Conservation (phyloP, 2,329 filamentous ascomycete species). For the Tolypocladium endophyticum region DNA sequence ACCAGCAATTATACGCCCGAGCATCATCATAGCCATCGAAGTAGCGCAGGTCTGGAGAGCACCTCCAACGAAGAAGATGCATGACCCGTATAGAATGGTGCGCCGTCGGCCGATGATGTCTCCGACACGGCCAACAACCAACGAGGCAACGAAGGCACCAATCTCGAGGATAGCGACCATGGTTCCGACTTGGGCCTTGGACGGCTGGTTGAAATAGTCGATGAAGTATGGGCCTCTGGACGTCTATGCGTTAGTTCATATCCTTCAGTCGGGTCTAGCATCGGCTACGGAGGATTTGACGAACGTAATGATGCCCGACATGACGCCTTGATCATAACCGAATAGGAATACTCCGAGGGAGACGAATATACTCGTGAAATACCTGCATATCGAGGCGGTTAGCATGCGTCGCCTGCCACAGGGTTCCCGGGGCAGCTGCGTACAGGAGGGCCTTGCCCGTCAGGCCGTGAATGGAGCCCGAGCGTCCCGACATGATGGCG, state of each 20-base stretch:
- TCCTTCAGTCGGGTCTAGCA: not conserved
- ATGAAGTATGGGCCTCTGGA: constrained; percentile 77
- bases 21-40: constrained; percentile 81
- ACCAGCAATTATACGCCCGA: constrained; percentile 75
- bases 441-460: constrained; percentile 93
- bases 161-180: constrained; percentile 97
- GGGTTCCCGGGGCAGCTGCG: constrained; percentile 7
- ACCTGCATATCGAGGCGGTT: constrained; percentile 40
- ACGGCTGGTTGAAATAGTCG: constrained; percentile 85
- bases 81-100: constrained; percentile 88
- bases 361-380: constrained; percentile 89
- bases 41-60: constrained; percentile 73
- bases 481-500: constrained; percentile 75
- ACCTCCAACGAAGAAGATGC: constrained; percentile 77
- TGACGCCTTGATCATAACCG: constrained; percentile 83
- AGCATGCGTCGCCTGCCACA: constrained; percentile 4
- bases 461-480: constrained; percentile 73
- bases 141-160: constrained; percentile 81
- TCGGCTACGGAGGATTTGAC: not conserved
- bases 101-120: constrained; percentile 82
- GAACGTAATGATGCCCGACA: constrained; percentile 65
- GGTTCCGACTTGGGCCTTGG: constrained; percentile 78
- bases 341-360: constrained; percentile 82
- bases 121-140: constrained; percentile 77
- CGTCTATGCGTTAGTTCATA: constrained; percentile 10